These are phyloP conservation scores for Citrus unshiu DNA, from an alignment of 345 rosid species.

Conservation along the genomic window DNA sequence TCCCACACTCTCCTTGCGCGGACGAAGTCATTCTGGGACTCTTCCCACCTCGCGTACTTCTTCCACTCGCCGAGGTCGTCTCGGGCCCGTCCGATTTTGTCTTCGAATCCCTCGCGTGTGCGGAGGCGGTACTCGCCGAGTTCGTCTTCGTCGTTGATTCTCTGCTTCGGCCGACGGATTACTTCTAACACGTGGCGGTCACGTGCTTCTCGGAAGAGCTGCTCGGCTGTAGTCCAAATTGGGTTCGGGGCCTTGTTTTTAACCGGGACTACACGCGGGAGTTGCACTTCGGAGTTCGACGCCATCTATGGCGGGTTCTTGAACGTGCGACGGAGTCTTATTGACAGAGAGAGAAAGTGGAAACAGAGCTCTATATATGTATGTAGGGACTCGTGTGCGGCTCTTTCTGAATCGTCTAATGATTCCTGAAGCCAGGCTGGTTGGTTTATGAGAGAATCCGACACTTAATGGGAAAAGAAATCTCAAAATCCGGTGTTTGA, in stretches of 20 bases:
- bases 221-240: constrained; percentile 78
- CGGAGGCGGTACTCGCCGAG: constrained; percentile 69
- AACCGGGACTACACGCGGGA: constrained; percentile 74
- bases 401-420: too few species aligned
- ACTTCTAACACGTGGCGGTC: constrained; percentile 76
- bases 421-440: neutral
- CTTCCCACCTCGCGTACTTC: constrained; percentile 88
- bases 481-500: too few species aligned
- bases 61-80: constrained; percentile 67
- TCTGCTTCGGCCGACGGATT: constrained; percentile 75
- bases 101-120: constrained; percentile 70
- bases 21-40: constrained; percentile 77
- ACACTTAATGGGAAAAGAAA: too few species aligned
- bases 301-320: neutral
- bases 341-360: neutral
- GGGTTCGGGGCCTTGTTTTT: constrained; percentile 83
- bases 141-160: constrained; percentile 61
- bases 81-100: constrained; percentile 61
- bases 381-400: too few species aligned
- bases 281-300: constrained; percentile 59
- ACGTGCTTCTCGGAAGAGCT: constrained; percentile 71
- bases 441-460: neutral
- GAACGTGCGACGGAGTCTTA: too few species aligned
- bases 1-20: constrained; percentile 88
- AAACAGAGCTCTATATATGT: neutral